phyloP scores from a whole-genome alignment of 2,329 filamentous ascomycete genomes.

The Fusarium longipes region DNA sequence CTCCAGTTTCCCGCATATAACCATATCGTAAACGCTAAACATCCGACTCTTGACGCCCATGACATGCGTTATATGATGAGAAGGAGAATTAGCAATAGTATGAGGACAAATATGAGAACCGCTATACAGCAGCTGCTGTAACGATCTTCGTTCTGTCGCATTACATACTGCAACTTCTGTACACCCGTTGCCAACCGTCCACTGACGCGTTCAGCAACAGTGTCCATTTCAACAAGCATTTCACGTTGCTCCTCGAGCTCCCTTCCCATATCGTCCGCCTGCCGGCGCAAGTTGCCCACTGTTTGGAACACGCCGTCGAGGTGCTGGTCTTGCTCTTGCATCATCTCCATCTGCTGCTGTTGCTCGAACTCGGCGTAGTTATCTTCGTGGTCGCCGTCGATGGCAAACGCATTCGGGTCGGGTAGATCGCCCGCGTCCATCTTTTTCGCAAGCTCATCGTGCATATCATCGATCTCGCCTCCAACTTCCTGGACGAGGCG shows the following conservation, averaged over 20 bases:
- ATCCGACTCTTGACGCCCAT: background rate
- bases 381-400: constrained; percentile 60
- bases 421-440: constrained; percentile 62
- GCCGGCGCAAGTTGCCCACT: constrained; percentile 87
- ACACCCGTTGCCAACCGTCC: constrained; percentile 87
- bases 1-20: constrained; percentile 32
- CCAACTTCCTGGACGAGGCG: constrained; percentile 90
- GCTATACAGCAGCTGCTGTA: constrained; percentile 91
- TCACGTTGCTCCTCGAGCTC: constrained; percentile 95
- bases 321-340: constrained; percentile 94
- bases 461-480: constrained; percentile 89
- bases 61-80: constrained; percentile 62
- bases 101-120: constrained; percentile 86
- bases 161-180: constrained; percentile 85
- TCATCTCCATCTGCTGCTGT: constrained; percentile 88
- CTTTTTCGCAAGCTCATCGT: constrained; percentile 77
- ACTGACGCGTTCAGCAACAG: constrained; percentile 85
- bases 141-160: constrained; percentile 89
- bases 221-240: constrained; percentile 88
- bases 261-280: constrained; percentile 95
- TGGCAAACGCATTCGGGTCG: constrained; percentile 66
- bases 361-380: constrained; percentile 87
- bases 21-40: constrained; percentile 28
- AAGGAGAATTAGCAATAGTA: constrained; percentile 85
- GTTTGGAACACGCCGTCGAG: constrained; percentile 93